Evolutionary conservation across 352 stramenopile genomes (phyloP), one percentile per base, ranked within the genome.

Genomic region (Pythium aquatile): DNA sequence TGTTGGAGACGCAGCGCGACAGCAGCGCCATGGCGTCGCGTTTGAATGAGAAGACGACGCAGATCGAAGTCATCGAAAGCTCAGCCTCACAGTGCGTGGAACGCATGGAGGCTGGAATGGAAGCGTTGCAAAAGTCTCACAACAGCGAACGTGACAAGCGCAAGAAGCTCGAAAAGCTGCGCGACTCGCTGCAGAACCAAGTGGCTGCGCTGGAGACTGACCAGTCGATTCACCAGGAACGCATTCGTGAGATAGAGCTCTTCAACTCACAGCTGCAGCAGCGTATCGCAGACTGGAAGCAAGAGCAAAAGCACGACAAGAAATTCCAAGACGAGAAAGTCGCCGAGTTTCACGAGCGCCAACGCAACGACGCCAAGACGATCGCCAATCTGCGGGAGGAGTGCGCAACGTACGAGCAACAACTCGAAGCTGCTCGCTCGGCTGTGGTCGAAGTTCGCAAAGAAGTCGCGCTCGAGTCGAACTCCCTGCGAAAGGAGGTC

Each of bases 41-140:
- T 17, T 51, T 86, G 0, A 68, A 68, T 6, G 73, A 87, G 11
- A 85, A 82, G 37, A 74, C 69, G 11, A 55, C 51, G 2, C 72
- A 79, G 33, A 76, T 65, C 29, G 74, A 83, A 14, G 58, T 66
- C 0, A 70, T 85, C 2, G 79, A 88, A 51, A 69, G 60, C 17
- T 81, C 77, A 2, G 76, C 81, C n/a, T 67, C 72, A 9, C 74
- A 75, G 42, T 81, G 77, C 58, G 76, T 87, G 0, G 73, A 80
- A 58, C 67, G 63, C 9, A 75, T 88, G 63, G 73, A 84, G 49
- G 51, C 46, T 1, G 69, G 63, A 13, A 65, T 80, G 54, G 69
- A 70, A 32, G 49, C 54, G 1, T 32, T 81, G 6, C 75, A 90
- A 63, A 78, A 83, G 26, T 65, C 72, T 4, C 62, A 79, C 42